phyloP scores from a whole-genome alignment of 164 flowering plant genomes.

The Chimonanthus praecox region DNA sequence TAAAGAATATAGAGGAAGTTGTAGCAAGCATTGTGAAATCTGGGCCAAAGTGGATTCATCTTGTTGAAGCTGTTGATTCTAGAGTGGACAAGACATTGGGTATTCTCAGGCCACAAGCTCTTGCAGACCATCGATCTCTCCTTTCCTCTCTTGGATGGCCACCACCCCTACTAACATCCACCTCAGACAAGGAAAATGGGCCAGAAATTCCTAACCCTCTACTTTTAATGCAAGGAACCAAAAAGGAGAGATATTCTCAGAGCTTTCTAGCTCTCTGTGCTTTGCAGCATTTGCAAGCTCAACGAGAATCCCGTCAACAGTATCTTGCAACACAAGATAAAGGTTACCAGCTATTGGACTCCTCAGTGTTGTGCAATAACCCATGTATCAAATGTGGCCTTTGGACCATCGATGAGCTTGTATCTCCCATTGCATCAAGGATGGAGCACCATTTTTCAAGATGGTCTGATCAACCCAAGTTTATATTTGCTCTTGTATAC shows the following conservation, averaged over 20 bases:
- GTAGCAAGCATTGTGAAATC: constrained; percentile 18
- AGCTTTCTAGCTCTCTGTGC: constrained; percentile 59
- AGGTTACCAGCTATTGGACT: constrained; percentile 6
- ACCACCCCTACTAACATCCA: constrained; percentile 39
- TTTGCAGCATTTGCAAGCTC: constrained; percentile 51
- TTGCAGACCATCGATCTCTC: constrained; percentile 59
- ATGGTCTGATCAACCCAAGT: constrained; percentile 59
- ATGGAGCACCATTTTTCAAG: constrained; percentile 50
- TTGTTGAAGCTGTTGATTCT: constrained; percentile 52
- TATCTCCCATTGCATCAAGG: constrained; percentile 51
- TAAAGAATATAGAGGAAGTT: constrained; percentile 41
- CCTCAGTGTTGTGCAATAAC: not conserved
- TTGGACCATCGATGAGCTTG: constrained; percentile 69
- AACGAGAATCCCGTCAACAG: constrained; percentile 33
- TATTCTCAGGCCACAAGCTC: constrained; percentile 41
- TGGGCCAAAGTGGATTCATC: constrained; percentile 42
- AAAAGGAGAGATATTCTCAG: constrained; percentile 33
- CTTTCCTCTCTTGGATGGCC: constrained; percentile 72
- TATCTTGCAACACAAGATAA: constrained; percentile 14
- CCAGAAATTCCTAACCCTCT: constrained; percentile 47
- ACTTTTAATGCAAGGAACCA: constrained; percentile 39
- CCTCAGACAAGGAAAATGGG: constrained; percentile 20
- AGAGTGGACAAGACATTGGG: constrained; percentile 46
- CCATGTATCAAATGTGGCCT: constrained; percentile 13
- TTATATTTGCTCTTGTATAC: constrained; percentile 56